Percentiles rank a stretch among this genome's conserved stretches.
Conservation (phyloP, 2,329 filamentous ascomycete genomes). For the Pseudogymnoascus sp. region DNA sequence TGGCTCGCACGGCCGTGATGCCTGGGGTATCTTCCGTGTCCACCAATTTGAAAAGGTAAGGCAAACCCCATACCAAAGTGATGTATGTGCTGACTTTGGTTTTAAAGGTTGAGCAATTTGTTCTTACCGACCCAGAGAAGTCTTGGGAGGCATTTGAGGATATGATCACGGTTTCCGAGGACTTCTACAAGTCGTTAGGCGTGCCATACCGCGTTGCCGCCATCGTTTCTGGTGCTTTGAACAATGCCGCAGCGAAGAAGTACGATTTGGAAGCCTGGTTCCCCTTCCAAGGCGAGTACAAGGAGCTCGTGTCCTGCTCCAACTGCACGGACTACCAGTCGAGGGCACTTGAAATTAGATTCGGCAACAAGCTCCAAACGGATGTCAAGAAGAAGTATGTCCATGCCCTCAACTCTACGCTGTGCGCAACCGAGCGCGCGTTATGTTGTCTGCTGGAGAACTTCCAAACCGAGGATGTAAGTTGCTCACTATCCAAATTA, state of each 20-base stretch:
- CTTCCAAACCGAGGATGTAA: slow-evolving; percentile 80
- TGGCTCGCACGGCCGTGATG: slow-evolving; percentile 82
- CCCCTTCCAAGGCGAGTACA: slow-evolving; percentile 94
- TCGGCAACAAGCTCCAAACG: slow-evolving; percentile 77
- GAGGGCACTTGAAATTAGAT: slow-evolving; percentile 85
- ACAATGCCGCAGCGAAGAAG: slow-evolving; percentile 86
- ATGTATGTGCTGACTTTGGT: slow-evolving; percentile 17
- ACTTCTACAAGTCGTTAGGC: slow-evolving; percentile 85
- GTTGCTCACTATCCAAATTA: slow-evolving; percentile 23
- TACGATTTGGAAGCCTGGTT: slow-evolving; percentile 96
- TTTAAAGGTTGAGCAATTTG: slow-evolving; percentile 64
- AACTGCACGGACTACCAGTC: slow-evolving; percentile 99
- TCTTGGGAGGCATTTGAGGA: slow-evolving; percentile 90
- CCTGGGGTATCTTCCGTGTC: slow-evolving; percentile 96
- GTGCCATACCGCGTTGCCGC: slow-evolving; percentile 87
- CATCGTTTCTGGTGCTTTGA: slow-evolving; percentile 93
- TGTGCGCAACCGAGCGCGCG: slow-evolving; percentile 85
- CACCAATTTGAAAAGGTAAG: slow-evolving; percentile 91
- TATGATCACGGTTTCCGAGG: slow-evolving; percentile 86
- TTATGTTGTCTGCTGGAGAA: slow-evolving; percentile 95
- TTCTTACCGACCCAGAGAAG: slow-evolving; percentile 76
- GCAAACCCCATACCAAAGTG: not conserved
- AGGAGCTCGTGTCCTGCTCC: slow-evolving; percentile 93
- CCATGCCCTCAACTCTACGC: slow-evolving; percentile 82
- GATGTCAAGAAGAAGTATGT: slow-evolving; percentile 88